Base-by-base conservation (phyloP, 208 protist species). In the Trypanosoma scelopori region DNA sequence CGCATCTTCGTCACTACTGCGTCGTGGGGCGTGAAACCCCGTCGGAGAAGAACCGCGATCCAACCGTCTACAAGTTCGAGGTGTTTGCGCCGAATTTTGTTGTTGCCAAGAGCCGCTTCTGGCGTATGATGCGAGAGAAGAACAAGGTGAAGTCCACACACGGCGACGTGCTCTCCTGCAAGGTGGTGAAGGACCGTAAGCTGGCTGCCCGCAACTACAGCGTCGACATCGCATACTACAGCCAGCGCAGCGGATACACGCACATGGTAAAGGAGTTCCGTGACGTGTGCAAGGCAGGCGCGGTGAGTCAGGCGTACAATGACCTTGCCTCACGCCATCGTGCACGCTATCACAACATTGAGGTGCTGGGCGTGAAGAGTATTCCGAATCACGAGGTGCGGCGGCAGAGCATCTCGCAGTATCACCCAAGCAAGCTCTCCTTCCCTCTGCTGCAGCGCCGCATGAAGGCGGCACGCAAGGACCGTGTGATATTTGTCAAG, bases 191-290 rank as follows among this genome's bases (percentile, higher is more conserved):
- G 72, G 98, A 99, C 78, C 92, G 94, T 71, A 97, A 97, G 72
- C 91, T 98, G 47, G 73, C 50, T 37, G 92, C 99, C 69, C 99
- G 99, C 87, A 99, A 99, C 95, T 99, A 98, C 84, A 94, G 91
- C 71, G 93, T 99, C 55, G 98, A 97, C 78, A 84, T 99, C 65
- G 92, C 98, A 46, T 95, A 94, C 83, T 99, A 99, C 92, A 97
- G 98, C 87, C 97, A 97, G 62, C 92, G 98, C 66, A 97, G 87
- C 71, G 98, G 98, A 64, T 98, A 97, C 66, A 98, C 99, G 73
- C 99, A 99, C 93, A 98, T 99, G 91, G 97, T 99, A 87, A 99
- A 99, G 91, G 99, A 99, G 88, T 99, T 98, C 94, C 94, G 99
- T 71, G 98, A 99, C 58, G 87, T 95, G 25, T 93, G 92, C 71